Base-by-base conservation (phyloP, 805 yeast genomes). In the Ogataea polymorpha region DNA sequence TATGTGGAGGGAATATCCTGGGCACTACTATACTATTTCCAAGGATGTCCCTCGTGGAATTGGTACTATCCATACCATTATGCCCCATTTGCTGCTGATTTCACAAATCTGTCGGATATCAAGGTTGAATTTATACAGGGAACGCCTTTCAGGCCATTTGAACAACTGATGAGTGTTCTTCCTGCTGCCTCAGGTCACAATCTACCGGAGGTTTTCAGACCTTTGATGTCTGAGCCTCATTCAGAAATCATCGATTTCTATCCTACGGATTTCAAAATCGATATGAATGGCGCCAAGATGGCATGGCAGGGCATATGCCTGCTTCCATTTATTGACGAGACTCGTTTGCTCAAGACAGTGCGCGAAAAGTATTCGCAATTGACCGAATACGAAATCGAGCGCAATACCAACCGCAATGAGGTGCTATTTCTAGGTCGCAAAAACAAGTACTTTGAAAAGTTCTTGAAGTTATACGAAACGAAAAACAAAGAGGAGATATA, bases 11-110 rank as follows among this genome's bases (percentile, higher is more conserved):
- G 99, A 47, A 85, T 93, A 4, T 80, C 96, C n/a, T 93, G 99
- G 99, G 96, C 83, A 1, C 70, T 93, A 49, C 65, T 87, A 39
- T 93, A 93, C 62, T 93, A 93, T 65, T 91, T 87, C 62, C 98
- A 93, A 63, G 98, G 97, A 2, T 91, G 98, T 66, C 96, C 96
- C 0, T 91, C 98, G 0, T 93, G 99, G 99, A 82, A 82, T 41
- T 93, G 99, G 99, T 93, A 79, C 62, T 93, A 83, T 55, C 99
- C 98, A 0, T 91, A 82, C 60, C 98, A 93, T 59, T 95, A 93
- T 66, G 98, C 99, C 0, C 99, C 99, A 16, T 90, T 93, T 71
- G 98, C 97, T 0, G 75, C 82, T 5, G 99, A 93, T 61, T 86
- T 93, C 55, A 69, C 62, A 2, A 76, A 79, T 34, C 56, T 84